Evolutionary conservation across 768 basidiomycete genomes (phyloP).

Genomic region (Infundibulicybe gibba): DNA sequence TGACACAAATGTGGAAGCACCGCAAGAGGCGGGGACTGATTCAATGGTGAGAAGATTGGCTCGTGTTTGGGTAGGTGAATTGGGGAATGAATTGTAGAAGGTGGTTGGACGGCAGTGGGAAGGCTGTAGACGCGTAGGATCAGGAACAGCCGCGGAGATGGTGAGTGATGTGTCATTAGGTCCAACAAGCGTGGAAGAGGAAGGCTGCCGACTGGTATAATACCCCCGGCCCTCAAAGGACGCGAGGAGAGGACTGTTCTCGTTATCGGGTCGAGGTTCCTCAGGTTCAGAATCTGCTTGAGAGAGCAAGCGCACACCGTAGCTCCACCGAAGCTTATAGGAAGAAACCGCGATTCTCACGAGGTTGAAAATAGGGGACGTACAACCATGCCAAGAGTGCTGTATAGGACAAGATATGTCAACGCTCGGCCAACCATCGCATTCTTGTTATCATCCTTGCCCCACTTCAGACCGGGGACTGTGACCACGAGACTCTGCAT

Average conservation of each 20-base stretch:
- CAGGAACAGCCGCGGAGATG: not conserved
- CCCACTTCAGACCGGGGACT: slow-evolving; percentile 83
- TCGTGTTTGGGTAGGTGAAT: slow-evolving; percentile 43
- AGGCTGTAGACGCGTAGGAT: slow-evolving; percentile 1
- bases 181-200: slow-evolving; percentile 5
- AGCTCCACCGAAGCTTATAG: slow-evolving; percentile 83
- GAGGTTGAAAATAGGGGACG: not conserved
- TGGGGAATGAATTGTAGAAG: slow-evolving; percentile 67
- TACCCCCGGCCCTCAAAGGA: slow-evolving; percentile 7
- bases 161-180: slow-evolving; percentile 3
- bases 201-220: no score
- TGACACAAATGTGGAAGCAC: slow-evolving; percentile 7
- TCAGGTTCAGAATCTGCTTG: slow-evolving; percentile 47
- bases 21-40: slow-evolving; percentile 13
- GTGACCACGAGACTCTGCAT: slow-evolving; percentile 88
- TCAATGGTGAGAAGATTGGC: slow-evolving; percentile 25
- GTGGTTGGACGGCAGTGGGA: slow-evolving; percentile 27
- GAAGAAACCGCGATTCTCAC: not conserved
- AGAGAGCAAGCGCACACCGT: slow-evolving; percentile 78
- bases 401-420: slow-evolving; percentile 88
- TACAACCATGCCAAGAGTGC: slow-evolving; percentile 94
- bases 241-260: slow-evolving; percentile 33
- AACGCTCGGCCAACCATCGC: slow-evolving; percentile 91
- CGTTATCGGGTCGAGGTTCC: slow-evolving; percentile 17
- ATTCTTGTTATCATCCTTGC: slow-evolving; percentile 71